Conservation (phyloP, 768 basidiomycete species). For the Dioszegia crocea region DNA sequence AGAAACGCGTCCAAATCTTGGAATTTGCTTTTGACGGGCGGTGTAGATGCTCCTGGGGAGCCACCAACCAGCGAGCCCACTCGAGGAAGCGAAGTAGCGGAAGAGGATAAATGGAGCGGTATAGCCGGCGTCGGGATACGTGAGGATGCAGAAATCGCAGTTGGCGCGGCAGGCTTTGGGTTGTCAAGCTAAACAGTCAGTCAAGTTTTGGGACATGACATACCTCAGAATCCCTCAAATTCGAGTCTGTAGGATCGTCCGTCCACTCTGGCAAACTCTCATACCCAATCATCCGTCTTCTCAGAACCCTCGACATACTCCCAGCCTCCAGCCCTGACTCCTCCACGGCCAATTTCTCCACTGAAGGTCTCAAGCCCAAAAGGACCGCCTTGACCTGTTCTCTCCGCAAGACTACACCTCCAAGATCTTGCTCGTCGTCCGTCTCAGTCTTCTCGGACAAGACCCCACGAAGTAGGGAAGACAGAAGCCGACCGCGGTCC, state of each 20-base stretch:
- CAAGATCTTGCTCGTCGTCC: constrained; percentile 55
- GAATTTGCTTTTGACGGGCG: constrained; percentile 31
- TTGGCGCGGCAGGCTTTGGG: not conserved
- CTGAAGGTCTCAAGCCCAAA: not conserved
- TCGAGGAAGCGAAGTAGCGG: constrained; percentile 3
- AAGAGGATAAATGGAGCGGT: constrained; percentile 10
- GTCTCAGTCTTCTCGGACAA: constrained; percentile 37
- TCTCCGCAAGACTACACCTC: constrained; percentile 71
- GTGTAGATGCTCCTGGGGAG: constrained; percentile 20
- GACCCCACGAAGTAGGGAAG: constrained; percentile 63
- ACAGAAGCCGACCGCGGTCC: constrained; percentile 78
- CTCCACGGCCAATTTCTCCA: constrained; percentile 20
- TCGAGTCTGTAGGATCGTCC: constrained; percentile 74
- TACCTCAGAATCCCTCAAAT: constrained; percentile 60
- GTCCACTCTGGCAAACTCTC: constrained; percentile 75
- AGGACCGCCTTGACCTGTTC: constrained; percentile 73
- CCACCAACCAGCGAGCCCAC: not conserved
- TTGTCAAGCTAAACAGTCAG: not conserved
- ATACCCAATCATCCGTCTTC: constrained; percentile 58
- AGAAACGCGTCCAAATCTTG: constrained; percentile 47
- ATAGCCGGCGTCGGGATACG: not conserved
- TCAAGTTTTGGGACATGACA: not conserved
- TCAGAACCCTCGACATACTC: constrained; percentile 62
- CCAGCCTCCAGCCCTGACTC: constrained; percentile 54
- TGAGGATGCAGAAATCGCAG: not conserved